phyloP scores from a whole-genome alignment of 1,139 yeast species.

The Komagataea norvegica region DNA sequence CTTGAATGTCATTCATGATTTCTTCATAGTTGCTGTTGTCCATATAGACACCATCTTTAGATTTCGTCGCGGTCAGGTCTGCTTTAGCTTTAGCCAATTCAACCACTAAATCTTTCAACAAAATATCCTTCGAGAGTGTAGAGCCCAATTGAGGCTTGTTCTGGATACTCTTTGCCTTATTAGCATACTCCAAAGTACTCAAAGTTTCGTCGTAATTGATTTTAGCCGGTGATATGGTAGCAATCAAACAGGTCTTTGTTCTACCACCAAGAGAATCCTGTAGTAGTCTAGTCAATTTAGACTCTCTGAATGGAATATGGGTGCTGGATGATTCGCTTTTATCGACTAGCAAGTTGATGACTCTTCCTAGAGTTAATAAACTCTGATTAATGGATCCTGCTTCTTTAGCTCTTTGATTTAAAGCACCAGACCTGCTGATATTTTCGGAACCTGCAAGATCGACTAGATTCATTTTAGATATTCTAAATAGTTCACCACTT shows the following conservation, averaged over 20 bases:
- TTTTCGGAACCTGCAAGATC: slow-evolving; percentile 81
- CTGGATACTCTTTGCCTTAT: slow-evolving; percentile 59
- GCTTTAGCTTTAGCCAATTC: slow-evolving; percentile 52
- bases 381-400: slow-evolving; percentile 69
- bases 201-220: slow-evolving; percentile 57
- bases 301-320: slow-evolving; percentile 63
- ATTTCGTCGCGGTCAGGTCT: slow-evolving; percentile 56
- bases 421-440: slow-evolving; percentile 54
- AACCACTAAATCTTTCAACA: slow-evolving; percentile 51
- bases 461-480: slow-evolving; percentile 69
- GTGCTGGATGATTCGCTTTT: slow-evolving; percentile 32
- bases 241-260: slow-evolving; percentile 60
- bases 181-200: slow-evolving; percentile 62
- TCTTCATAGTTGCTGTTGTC: slow-evolving; percentile 53
- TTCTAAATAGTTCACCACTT: slow-evolving; percentile 38
- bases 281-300: slow-evolving; percentile 56
- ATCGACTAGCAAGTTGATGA: slow-evolving; percentile 50
- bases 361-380: slow-evolving; percentile 59
- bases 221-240: slow-evolving; percentile 65
- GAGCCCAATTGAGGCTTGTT: slow-evolving; percentile 54
- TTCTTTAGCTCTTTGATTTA: slow-evolving; percentile 57
- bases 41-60: slow-evolving; percentile 59
- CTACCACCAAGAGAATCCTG: slow-evolving; percentile 67
- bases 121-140: slow-evolving; percentile 45
- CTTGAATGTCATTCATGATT: slow-evolving; percentile 42